Evolutionary conservation across 352 stramenopile species (phyloP), one percentile per base, ranked within the genome.

Genomic region (Paralagenidium karlingii): DNA sequence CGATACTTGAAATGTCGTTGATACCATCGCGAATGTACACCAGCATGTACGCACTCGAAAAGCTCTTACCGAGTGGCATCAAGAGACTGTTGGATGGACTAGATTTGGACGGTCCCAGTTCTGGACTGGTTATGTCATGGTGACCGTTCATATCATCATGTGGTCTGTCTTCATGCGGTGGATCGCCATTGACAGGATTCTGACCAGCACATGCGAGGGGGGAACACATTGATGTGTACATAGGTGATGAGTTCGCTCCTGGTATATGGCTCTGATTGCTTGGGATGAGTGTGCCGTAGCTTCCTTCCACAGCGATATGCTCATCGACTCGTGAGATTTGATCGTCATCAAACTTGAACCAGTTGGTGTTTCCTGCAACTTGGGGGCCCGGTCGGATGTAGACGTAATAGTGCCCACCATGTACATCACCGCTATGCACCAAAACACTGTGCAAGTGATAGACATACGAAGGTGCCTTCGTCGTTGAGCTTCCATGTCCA

Each of bases 1-100:
- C 49, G 40, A 86, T 83, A 3, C 52, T 63, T 38, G 39, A 55
- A 34, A 82, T 77, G 28, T 82, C 76, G 29, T 83, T 89, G 22
- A 70, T 53, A 10, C 73, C 74, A 34, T 86, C 74, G 2, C 77
- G 77, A 11, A 91, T 63, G 40, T 91, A 91, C 22, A 91, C 79
- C 3, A 93, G 75, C 79, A 93, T 93, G 43, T 93, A 93, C 3
- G 79, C 79, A 26, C 79, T 93, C 3, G 76, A 78, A 41, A 84
- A 90, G 28, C 58, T 91, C 6, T 61, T 55, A 9, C 46, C 55
- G 11, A 86, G 47, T 25, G 78, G 70, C 22, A 82, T 30, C 48
- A 81, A 63, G 19, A 77, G 45, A 20, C 52, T 74, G 29, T 53
- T 68, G 9, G 55, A 27, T n/a, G n/a, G n/a, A n/a, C n/a, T n/a